phyloP scores from a whole-genome alignment of 176 grass and related monocot species.

The Avena atlantica region DNA sequence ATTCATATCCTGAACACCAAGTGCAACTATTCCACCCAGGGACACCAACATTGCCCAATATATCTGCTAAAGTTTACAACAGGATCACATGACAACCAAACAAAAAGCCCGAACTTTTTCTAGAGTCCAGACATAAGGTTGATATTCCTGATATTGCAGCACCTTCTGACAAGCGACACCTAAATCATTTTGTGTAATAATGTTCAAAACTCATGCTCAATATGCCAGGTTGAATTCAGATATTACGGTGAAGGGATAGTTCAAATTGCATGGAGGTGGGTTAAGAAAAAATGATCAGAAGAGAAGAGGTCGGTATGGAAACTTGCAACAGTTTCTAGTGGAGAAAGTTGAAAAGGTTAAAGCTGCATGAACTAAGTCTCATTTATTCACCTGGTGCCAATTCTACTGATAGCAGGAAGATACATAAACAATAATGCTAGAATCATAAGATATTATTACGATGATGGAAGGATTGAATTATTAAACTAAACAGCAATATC shows the following conservation, averaged over 20 bases:
- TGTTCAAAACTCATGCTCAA: too few relatives aligned
- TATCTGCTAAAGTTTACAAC: slow-evolving; percentile 2
- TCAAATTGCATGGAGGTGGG: neutral
- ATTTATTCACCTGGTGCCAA: neutral
- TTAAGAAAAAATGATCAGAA: neutral
- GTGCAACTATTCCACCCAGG: neutral
- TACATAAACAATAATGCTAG: slow-evolving; percentile 24
- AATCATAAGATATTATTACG: slow-evolving; percentile 45
- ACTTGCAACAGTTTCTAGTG: neutral
- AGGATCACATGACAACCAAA: slow-evolving; percentile 9
- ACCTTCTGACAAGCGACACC: neutral
- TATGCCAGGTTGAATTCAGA: neutral
- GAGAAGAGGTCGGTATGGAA: neutral
- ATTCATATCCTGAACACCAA: neutral
- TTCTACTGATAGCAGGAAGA: neutral
- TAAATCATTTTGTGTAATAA: neutral
- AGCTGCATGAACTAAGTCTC: neutral
- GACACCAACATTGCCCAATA: neutral
- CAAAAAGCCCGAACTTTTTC: neutral
- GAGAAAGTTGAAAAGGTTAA: neutral
- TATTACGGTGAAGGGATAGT: neutral
- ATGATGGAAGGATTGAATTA: slow-evolving; percentile 47
- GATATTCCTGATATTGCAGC: neutral
- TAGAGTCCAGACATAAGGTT: neutral
- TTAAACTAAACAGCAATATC: slow-evolving; percentile 48